Conservation (phyloP, 2,329 filamentous ascomycete species). For the Fusarium paranaense region DNA sequence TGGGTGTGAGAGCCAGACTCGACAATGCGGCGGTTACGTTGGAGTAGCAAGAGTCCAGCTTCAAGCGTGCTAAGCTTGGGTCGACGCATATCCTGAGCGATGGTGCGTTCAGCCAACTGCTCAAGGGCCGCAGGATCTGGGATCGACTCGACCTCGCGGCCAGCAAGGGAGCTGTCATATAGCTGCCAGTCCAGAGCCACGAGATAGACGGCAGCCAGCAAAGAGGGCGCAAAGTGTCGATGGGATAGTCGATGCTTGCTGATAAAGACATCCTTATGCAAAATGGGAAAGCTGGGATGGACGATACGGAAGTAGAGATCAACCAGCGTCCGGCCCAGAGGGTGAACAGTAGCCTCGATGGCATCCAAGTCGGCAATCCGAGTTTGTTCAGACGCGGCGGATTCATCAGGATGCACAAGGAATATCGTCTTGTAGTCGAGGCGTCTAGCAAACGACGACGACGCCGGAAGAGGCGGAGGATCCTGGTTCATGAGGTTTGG, state of each 20-base stretch:
- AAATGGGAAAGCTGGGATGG: constrained; percentile 68
- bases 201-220: constrained; percentile 71
- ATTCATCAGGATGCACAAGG: constrained; percentile 51
- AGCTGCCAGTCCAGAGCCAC: constrained; percentile 72
- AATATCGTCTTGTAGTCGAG: constrained; percentile 52
- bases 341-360: constrained; percentile 71
- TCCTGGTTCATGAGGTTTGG: constrained; percentile 55
- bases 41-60: constrained; percentile 65
- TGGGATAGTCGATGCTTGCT: constrained; percentile 70
- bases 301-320: constrained; percentile 75
- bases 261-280: constrained; percentile 71
- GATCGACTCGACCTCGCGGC: constrained; percentile 45
- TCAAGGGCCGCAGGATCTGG: constrained; percentile 50
- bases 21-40: constrained; percentile 57
- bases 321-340: constrained; percentile 72
- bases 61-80: constrained; percentile 68
- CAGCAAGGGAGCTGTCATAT: constrained; percentile 64
- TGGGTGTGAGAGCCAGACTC: constrained; percentile 38
- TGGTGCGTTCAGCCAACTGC: constrained; percentile 55
- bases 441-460: constrained; percentile 46
- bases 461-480: not conserved
- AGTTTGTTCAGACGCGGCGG: constrained; percentile 54
- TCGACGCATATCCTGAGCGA: constrained; percentile 60
- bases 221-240: constrained; percentile 68
- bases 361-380: constrained; percentile 56